A percentile compares a stretch with the other conserved stretches of the same genome.
phyloP scores from a whole-genome alignment of 352 stramenopile genomes.

The Nothophytophthora sp. region DNA sequence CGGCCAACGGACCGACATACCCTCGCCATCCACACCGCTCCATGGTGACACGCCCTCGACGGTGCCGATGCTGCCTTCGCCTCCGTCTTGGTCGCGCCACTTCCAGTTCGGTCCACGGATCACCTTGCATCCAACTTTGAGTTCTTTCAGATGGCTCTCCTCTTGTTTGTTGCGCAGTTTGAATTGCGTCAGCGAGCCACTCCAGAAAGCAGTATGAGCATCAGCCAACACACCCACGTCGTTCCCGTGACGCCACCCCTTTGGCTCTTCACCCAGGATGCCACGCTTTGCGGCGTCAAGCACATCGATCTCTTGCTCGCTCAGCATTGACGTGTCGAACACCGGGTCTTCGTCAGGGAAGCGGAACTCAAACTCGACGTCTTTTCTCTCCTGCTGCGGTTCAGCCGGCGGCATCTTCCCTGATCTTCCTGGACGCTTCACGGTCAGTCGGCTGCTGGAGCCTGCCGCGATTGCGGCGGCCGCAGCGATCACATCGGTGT shows the following conservation, averaged over 20 bases:
- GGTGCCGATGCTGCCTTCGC: slow-evolving; percentile 78
- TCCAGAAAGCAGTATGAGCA: slow-evolving; percentile 70
- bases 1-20: slow-evolving; percentile 88
- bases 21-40: slow-evolving; percentile 88
- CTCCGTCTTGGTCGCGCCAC: slow-evolving; percentile 88
- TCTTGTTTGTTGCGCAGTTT: slow-evolving; percentile 49
- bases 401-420: slow-evolving; percentile 30
- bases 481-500: slow-evolving; percentile 67
- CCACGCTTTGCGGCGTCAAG: slow-evolving; percentile 71
- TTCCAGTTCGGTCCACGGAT: slow-evolving; percentile 92
- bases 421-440: slow-evolving; percentile 39
- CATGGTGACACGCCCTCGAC: slow-evolving; percentile 87
- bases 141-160: slow-evolving; percentile 47
- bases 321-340: slow-evolving; percentile 66
- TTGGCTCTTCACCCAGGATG: slow-evolving; percentile 62
- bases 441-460: slow-evolving; percentile 32
- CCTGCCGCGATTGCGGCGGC: slow-evolving; percentile 50
- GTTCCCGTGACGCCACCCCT: slow-evolving; percentile 69
- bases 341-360: slow-evolving; percentile 66
- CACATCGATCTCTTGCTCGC: slow-evolving; percentile 42
- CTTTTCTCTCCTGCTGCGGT: slow-evolving; percentile 31
- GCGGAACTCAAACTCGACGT: slow-evolving; percentile 57
- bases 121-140: slow-evolving; percentile 85
- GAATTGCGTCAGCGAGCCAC: slow-evolving; percentile 74
- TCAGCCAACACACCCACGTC: slow-evolving; percentile 79